Evolutionary conservation across 768 basidiomycete species (phyloP).

Genomic region (Rhizopogon roseolus): DNA sequence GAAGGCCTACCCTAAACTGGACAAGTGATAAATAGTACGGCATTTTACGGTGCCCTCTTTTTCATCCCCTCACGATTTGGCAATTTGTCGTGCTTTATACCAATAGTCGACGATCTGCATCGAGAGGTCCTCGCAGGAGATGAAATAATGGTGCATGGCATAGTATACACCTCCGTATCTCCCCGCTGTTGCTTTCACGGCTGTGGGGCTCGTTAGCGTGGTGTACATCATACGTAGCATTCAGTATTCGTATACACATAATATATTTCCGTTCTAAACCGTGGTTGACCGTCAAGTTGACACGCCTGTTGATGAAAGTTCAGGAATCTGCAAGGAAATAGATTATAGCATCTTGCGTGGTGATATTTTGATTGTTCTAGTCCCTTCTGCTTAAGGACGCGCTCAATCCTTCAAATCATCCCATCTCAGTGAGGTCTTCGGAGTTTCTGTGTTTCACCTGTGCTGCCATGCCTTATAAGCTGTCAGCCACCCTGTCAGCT

Average conservation of each 20-base stretch:
- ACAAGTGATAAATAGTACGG: slow-evolving; percentile 2
- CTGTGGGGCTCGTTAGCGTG: slow-evolving; percentile 79
- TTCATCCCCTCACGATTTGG: slow-evolving; percentile 42
- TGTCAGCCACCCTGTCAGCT: slow-evolving; percentile 65
- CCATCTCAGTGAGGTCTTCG: background rate
- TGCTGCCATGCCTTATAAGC: slow-evolving; percentile 60
- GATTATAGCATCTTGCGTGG: background rate
- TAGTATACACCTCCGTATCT: slow-evolving; percentile 88
- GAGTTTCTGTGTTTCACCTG: background rate
- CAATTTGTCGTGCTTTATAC: slow-evolving; percentile 35
- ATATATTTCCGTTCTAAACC: too few species aligned
- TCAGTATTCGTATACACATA: background rate
- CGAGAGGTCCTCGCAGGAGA: slow-evolving; percentile 81
- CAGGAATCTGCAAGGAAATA: slow-evolving; percentile 1
- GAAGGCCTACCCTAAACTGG: slow-evolving; percentile 33
- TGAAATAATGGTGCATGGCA: slow-evolving; percentile 86
- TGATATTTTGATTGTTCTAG: slow-evolving; percentile 4
- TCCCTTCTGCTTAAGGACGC: background rate
- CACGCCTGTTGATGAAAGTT: background rate
- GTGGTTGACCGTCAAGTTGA: too few species aligned
- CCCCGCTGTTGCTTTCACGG: slow-evolving; percentile 53
- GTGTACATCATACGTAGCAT: slow-evolving; percentile 55
- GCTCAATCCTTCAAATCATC: background rate
- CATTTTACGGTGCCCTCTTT: background rate
- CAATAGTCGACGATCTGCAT: slow-evolving; percentile 36